Base-by-base conservation (phyloP, 2,329 filamentous ascomycete species). In the Pseudogymnoascus sp. region DNA sequence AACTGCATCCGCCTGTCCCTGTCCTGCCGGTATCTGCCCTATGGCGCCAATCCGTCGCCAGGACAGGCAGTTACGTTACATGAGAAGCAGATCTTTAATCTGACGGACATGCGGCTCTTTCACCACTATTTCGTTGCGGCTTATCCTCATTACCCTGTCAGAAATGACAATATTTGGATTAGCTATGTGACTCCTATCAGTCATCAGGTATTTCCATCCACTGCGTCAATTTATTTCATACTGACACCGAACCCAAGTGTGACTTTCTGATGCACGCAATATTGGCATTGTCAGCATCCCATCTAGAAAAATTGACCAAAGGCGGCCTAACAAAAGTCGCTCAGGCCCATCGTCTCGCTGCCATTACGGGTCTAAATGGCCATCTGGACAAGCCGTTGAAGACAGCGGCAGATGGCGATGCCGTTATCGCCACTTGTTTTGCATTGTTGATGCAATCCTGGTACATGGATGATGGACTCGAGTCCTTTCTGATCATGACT, bases 71-170 rank as follows among this genome's bases (percentile, higher is more conserved):
- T 55, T 33, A 55, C 49, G 3, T 33, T 55, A n/a, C 49, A 55
- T 33, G 49, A 55, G 5, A 55, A 55, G 9, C 49, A 31, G 2
- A 71, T 85, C 0, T 87, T 87, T 69, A 84, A 79, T 61, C 68
- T 86, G 62, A 81, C 84, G 60, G 86, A 88, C 67, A 87, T 89
- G 85, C 82, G 85, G 40, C 81, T 88, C 71, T 88, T 88, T 67
- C 86, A 88, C 70, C 84, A 88, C 71, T 88, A 88, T 67, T 74
- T 88, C 12, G 75, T 82, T 28, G 77, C 79, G 35, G 86, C 83
- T 66, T 85, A 84, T 68, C 87, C 87, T 2, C 82, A 86, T 71
- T 79, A 88, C 23, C 86, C 87, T 0, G 74, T 88, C 16, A 86
- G 85, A 40, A 85, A 86, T 65, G 85, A 89, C 66, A 77, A 81